Evolutionary conservation across 1,284 basidiomycete species (phyloP).

Genomic region (Cutaneotrichosporon daszewskae): DNA sequence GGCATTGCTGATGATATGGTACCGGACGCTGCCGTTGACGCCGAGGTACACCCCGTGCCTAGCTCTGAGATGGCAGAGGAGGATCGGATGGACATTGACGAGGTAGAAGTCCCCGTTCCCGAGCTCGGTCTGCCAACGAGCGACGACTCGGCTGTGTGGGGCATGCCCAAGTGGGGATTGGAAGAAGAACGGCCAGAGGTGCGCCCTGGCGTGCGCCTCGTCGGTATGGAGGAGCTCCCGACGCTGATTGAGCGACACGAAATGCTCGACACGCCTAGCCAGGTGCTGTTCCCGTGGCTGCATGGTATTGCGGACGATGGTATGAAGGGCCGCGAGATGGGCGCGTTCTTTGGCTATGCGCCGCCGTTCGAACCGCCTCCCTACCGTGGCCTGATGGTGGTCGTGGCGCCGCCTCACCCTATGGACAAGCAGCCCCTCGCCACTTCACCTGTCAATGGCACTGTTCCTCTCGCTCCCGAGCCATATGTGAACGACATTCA

Average conservation of each 20-base stretch:
- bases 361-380: slow-evolving; percentile 44
- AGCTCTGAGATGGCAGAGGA: too few species aligned
- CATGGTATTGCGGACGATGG: slow-evolving; percentile 47
- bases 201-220: slow-evolving; percentile 38
- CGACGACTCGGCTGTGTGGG: slow-evolving; percentile 32
- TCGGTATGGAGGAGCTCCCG: slow-evolving; percentile 42
- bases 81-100: slow-evolving; percentile 22
- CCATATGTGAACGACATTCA: not conserved
- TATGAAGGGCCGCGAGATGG: slow-evolving; percentile 41
- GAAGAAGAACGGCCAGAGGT: slow-evolving; percentile 40
- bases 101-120: slow-evolving; percentile 15
- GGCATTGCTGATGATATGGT: slow-evolving; percentile 9
- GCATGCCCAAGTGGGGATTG: slow-evolving; percentile 45
- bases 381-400: slow-evolving; percentile 42
- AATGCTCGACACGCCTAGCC: slow-evolving; percentile 41
- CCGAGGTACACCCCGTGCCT: slow-evolving; percentile 1
- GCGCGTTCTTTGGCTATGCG: slow-evolving; percentile 42
- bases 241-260: slow-evolving; percentile 38
- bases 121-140: slow-evolving; percentile 14
- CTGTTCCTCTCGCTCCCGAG: not conserved
- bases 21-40: not conserved
- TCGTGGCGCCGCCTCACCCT: slow-evolving; percentile 37
- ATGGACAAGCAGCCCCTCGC: slow-evolving; percentile 18
- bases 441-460: slow-evolving; percentile 4
- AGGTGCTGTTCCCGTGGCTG: slow-evolving; percentile 47